A percentile compares a stretch with the other conserved stretches of the same genome.
Conservation (phyloP, 2,329 filamentous ascomycete genomes). For the Lachnellula willkommii region DNA sequence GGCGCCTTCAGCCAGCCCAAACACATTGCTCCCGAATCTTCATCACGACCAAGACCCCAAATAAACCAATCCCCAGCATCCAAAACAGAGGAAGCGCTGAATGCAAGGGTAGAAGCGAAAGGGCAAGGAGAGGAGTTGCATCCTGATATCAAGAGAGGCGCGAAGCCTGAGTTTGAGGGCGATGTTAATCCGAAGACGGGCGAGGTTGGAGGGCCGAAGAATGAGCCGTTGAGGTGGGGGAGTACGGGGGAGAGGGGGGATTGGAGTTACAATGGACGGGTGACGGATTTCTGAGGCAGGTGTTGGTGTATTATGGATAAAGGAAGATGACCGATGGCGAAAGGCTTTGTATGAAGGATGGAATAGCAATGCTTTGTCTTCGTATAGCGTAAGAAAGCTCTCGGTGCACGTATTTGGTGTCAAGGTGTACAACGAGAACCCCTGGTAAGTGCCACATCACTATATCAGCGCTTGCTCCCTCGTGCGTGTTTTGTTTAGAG, state of each 20-base stretch:
- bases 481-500: no score
- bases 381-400: no score
- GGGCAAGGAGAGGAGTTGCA: conserved; percentile 61
- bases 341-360: background rate
- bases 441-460: no score
- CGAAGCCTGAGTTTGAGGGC: conserved; percentile 86
- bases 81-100: conserved; percentile 23
- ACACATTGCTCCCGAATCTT: conserved; percentile 20
- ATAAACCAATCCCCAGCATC: conserved; percentile 45
- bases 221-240: conserved; percentile 89
- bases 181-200: conserved; percentile 90
- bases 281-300: conserved; percentile 70
- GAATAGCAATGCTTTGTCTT: background rate
- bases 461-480: no score
- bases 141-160: conserved; percentile 67
- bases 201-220: conserved; percentile 95
- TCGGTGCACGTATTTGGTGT: no score
- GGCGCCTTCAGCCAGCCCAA: conserved; percentile 67
- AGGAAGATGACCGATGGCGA: background rate
- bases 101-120: conserved; percentile 45
- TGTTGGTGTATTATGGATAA: background rate
- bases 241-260: conserved; percentile 53
- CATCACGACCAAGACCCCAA: conserved; percentile 31
- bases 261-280: conserved; percentile 93
- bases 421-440: no score